These are phyloP conservation scores for Epichloe gansuensis DNA, from an alignment of 2,329 filamentous ascomycete genomes.

Conservation along the genomic window DNA sequence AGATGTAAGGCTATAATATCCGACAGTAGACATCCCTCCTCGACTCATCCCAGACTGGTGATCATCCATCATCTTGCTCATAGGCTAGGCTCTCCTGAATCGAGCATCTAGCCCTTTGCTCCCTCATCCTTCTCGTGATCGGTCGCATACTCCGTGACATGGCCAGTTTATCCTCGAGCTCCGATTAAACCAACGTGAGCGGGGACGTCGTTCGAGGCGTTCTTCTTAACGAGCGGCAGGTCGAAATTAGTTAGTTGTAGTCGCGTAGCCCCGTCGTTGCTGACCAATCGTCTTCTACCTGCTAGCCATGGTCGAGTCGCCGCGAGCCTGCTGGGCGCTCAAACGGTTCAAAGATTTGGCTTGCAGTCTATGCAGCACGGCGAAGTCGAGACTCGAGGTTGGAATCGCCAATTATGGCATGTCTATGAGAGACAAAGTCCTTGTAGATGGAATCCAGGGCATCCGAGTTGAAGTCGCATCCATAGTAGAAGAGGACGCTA, in stretches of 20 bases:
- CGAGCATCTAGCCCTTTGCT: not conserved
- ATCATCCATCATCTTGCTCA: constrained; percentile 36
- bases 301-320: constrained; percentile 7
- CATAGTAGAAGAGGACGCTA: constrained; percentile 94
- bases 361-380: constrained; percentile 59
- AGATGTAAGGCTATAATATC: no score
- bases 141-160: not conserved
- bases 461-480: constrained; percentile 59
- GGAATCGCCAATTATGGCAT: constrained; percentile 77
- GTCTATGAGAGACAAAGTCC: constrained; percentile 71
- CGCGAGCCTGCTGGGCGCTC: constrained; percentile 11
- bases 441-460: constrained; percentile 65
- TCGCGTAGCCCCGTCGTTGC: constrained; percentile 12
- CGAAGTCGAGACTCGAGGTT: constrained; percentile 81
- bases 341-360: constrained; percentile 29
- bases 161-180: constrained; percentile 76
- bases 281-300: constrained; percentile 7
- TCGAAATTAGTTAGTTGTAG: constrained; percentile 45
- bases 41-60: not conserved
- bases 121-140: not conserved
- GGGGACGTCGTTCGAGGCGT: constrained; percentile 66
- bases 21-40: no score
- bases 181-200: constrained; percentile 79
- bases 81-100: not conserved
- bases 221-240: constrained; percentile 78